phyloP scores from a whole-genome alignment of 768 basidiomycete species.

The Brasilioporus rufonigricans region DNA sequence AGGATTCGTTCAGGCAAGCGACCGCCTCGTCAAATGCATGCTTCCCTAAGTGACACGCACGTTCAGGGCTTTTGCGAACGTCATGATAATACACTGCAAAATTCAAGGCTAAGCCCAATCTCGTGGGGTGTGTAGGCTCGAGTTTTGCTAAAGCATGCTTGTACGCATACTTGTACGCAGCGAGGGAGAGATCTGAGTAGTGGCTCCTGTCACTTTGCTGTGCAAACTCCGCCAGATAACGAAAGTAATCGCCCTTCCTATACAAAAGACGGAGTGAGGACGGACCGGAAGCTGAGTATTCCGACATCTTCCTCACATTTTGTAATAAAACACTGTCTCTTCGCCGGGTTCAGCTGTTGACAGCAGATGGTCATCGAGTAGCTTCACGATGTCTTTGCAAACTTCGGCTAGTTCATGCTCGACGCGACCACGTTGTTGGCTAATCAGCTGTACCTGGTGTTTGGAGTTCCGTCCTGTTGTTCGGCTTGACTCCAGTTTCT shows the following conservation, averaged over 20 bases:
- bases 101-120: conserved; percentile 85
- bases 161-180: conserved; percentile 83
- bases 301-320: conserved; percentile 56
- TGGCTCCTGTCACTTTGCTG: conserved; percentile 64
- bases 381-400: conserved; percentile 75
- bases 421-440: conserved; percentile 69
- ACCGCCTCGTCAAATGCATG: conserved; percentile 92
- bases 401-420: conserved; percentile 73
- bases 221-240: conserved; percentile 86
- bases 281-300: neutral
- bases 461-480: conserved; percentile 24
- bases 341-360: conserved; percentile 70
- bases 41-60: conserved; percentile 87
- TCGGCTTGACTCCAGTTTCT: conserved; percentile 54
- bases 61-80: conserved; percentile 79
- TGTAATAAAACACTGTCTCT: conserved; percentile 86
- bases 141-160: conserved; percentile 76
- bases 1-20: conserved; percentile 48
- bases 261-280: conserved; percentile 7
- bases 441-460: conserved; percentile 62
- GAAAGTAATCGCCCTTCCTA: conserved; percentile 89
- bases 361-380: conserved; percentile 61
- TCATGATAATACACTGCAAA: conserved; percentile 95
- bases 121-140: conserved; percentile 78
- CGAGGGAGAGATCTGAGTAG: conserved; percentile 73